Percentiles rank a stretch among this genome's conserved stretches.
phyloP scores from a whole-genome alignment of 768 basidiomycete genomes.

The Basidioascus undulatus region DNA sequence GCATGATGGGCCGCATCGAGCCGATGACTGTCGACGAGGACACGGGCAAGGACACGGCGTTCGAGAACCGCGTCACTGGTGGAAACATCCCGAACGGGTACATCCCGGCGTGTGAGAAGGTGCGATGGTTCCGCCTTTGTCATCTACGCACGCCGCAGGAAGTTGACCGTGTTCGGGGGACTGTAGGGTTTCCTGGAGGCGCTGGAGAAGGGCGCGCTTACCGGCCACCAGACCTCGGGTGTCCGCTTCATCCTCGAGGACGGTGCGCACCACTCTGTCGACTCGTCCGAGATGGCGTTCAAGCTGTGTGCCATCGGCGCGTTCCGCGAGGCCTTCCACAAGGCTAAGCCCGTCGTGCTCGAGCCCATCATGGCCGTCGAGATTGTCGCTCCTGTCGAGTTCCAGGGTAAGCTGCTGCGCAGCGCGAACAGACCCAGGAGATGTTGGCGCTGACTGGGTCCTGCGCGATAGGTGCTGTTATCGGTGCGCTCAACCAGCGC shows the following conservation, averaged over 20 bases:
- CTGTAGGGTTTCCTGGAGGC: slow-evolving; percentile 80
- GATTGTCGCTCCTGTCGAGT: slow-evolving; percentile 82
- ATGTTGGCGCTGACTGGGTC: not conserved
- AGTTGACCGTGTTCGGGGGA: not conserved
- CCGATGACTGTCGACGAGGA: slow-evolving; percentile 58
- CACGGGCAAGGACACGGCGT: slow-evolving; percentile 46
- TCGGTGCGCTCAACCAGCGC: slow-evolving; percentile 76
- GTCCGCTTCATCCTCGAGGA: slow-evolving; percentile 71
- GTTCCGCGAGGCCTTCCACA: slow-evolving; percentile 67
- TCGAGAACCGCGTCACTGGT: slow-evolving; percentile 73
- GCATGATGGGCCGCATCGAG: slow-evolving; percentile 72
- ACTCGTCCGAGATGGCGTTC: slow-evolving; percentile 93
- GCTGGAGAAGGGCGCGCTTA: slow-evolving; percentile 64
- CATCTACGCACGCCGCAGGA: too few species aligned
- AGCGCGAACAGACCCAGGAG: too few species aligned
- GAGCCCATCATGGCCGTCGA: slow-evolving; percentile 99
- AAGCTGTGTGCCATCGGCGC: slow-evolving; percentile 70
- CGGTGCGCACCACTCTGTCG: slow-evolving; percentile 75
- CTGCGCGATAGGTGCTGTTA: slow-evolving; percentile 42
- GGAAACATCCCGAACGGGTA: slow-evolving; percentile 74
- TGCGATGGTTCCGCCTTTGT: slow-evolving; percentile 16
- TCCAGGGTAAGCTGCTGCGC: slow-evolving; percentile 30
- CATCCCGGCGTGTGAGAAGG: slow-evolving; percentile 89
- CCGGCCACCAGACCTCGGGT: slow-evolving; percentile 68
- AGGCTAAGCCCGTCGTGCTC: slow-evolving; percentile 53